Base-by-base conservation (phyloP, 2,329 filamentous ascomycete genomes). In the Fusarium graminum region DNA sequence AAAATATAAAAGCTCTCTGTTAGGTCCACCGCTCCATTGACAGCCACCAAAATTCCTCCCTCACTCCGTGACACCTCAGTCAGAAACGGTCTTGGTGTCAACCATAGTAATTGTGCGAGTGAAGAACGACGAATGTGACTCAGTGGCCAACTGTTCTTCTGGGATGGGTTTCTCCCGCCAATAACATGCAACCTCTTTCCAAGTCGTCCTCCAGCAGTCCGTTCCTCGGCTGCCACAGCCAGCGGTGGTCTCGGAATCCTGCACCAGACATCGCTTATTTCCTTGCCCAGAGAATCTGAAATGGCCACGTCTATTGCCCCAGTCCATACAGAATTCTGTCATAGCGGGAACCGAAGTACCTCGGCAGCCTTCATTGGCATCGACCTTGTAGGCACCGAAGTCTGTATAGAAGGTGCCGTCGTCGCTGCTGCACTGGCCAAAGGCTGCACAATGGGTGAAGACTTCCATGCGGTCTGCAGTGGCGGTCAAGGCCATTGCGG, bases 281-380 rank as follows among this genome's bases (percentile, higher is more conserved):
- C 3, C 5, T 12, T 59, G 36, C 1, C 38, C 22, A 6, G 19
- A 22, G 17, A 42, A 47, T 2, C 17, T 30, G 17, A 43, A 47
- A 14, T 59, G 50, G 3, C 10, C 34, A 3, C 41, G 32, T n/a
- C 17, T 44, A 2, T 28, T 22, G 7, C n/a, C 19, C 38, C 38
- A 50, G n/a, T 55, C 52, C 9, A 57, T 30, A 13, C 47, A 40
- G 32, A 57, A 40, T 14, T 54, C 55, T 1, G 29, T 19, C 55
- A 58, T 58, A 0, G 11, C n/a, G 9, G 55, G 29, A 3, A 46
- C 55, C 0, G 10, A 10, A 12, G 55, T 46, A 3, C 22, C 28
- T 25, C 49, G 14, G 5, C 36, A 46, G 6, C 29, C 49, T 6
- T 3, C 22, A 2, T 12, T 19, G 5, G 49, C 49, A 13, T 58